A percentile compares a stretch with the other conserved stretches of the same genome.
Conservation (phyloP, 805 yeast genomes). For the Candida ortonii region DNA sequence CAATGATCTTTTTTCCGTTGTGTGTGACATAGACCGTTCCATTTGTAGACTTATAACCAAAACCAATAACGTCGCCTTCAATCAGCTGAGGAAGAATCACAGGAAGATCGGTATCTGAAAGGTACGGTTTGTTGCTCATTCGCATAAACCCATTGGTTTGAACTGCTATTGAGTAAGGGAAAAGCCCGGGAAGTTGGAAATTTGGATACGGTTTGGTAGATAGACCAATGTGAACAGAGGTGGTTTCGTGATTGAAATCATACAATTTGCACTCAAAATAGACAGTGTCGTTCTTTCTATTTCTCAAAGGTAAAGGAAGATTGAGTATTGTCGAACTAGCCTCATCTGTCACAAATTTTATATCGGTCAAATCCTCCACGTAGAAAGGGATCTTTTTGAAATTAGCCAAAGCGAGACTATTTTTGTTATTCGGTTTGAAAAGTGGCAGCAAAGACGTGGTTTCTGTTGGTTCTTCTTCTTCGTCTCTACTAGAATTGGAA, state of each 20-base stretch:
- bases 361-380: constrained; percentile 34
- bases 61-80: constrained; percentile 55
- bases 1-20: constrained; percentile 53
- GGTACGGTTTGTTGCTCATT: constrained; percentile 58
- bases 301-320: constrained; percentile 34
- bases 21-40: constrained; percentile 55
- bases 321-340: constrained; percentile 30
- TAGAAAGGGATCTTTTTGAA: constrained; percentile 25
- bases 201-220: constrained; percentile 72
- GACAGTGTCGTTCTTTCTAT: constrained; percentile 46
- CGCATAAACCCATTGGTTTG: constrained; percentile 71
- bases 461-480: constrained; percentile 12
- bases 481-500: constrained; percentile 3
- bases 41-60: constrained; percentile 46
- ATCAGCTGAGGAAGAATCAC: constrained; percentile 48
- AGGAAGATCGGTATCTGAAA: constrained; percentile 41
- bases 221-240: constrained; percentile 62
- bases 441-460: constrained; percentile 20
- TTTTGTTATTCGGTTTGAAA: constrained; percentile 7
- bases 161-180: constrained; percentile 65
- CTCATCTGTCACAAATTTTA: constrained; percentile 24
- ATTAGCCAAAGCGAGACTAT: constrained; percentile 15
- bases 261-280: constrained; percentile 64
- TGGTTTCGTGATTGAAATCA: constrained; percentile 39
- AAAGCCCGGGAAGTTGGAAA: constrained; percentile 72